Percentiles rank a stretch among this genome's conserved stretches.
phyloP scores from a whole-genome alignment of 305 asterid species.

The Ilex paraguariensis region DNA sequence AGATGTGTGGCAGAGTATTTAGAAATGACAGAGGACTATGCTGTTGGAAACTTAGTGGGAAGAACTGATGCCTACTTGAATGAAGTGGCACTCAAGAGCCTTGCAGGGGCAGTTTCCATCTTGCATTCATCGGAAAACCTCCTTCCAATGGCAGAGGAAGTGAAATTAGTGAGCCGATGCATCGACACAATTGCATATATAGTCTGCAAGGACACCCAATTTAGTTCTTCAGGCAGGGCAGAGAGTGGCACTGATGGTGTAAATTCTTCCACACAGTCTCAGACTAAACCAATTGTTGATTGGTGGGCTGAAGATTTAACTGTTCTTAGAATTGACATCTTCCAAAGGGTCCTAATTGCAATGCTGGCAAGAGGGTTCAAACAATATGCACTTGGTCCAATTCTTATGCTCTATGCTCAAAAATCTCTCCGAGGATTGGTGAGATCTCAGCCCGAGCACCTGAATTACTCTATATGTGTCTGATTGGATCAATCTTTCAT shows the following conservation, averaged over 20 bases:
- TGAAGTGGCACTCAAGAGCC: conserved; percentile 68
- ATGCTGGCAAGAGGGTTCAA: conserved; percentile 76
- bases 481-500: not conserved
- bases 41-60: conserved; percentile 58
- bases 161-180: conserved; percentile 63
- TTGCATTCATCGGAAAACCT: conserved; percentile 58
- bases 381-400: conserved; percentile 66
- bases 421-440: conserved; percentile 91
- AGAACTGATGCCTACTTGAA: conserved; percentile 61
- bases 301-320: conserved; percentile 93
- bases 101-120: conserved; percentile 63
- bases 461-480: not conserved
- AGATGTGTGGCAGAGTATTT: conserved; percentile 73
- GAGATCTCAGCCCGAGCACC: conserved; percentile 37
- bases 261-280: conserved; percentile 15
- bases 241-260: conserved; percentile 23
- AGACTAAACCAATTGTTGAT: conserved; percentile 40
- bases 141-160: conserved; percentile 66
- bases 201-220: conserved; percentile 59
- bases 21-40: conserved; percentile 79
- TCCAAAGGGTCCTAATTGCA: conserved; percentile 71
- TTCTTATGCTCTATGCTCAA: conserved; percentile 75
- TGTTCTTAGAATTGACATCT: conserved; percentile 61
- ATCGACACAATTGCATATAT: conserved; percentile 56
- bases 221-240: conserved; percentile 26